A percentile compares a stretch with the other conserved stretches of the same genome.
Conservation (phyloP, 2,329 filamentous ascomycete genomes). For the Cladosporium oxysporum region DNA sequence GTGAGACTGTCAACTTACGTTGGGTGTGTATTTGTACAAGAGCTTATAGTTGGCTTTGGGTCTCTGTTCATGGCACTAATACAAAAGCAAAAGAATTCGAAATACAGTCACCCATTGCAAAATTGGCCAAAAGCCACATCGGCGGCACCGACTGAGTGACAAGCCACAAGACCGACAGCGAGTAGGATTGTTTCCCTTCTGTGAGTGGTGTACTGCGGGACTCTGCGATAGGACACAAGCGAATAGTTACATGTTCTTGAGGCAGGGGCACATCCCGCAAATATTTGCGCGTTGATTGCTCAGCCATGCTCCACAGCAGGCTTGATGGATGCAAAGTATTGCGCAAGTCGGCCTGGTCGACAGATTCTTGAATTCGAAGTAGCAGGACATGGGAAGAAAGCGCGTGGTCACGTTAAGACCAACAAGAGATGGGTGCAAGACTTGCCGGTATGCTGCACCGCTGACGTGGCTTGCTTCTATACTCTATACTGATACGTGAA, state of each 20-base stretch:
- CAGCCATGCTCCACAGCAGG: background rate
- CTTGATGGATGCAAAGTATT: background rate
- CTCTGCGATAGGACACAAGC: background rate
- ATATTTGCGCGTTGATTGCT: background rate
- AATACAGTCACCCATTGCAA: background rate
- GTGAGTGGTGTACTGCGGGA: background rate
- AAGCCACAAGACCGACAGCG: background rate
- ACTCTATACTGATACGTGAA: background rate
- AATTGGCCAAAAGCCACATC: background rate
- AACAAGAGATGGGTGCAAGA: conserved; percentile 7
- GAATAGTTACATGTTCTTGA: background rate
- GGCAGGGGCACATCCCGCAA: background rate
- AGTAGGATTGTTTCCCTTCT: background rate
- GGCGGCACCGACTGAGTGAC: background rate
- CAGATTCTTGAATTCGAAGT: background rate
- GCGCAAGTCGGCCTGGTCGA: background rate
- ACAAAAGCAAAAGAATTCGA: background rate
- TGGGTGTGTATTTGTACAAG: background rate
- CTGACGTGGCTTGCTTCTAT: background rate
- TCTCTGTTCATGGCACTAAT: background rate
- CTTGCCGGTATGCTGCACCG: conserved; percentile 2
- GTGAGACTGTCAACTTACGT: background rate
- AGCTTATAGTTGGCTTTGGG: background rate
- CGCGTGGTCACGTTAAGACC: conserved; percentile 7
- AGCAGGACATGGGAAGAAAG: conserved; percentile 6